phyloP scores from a whole-genome alignment of 805 yeast species.

The Cyberlindnera mycetangii region DNA sequence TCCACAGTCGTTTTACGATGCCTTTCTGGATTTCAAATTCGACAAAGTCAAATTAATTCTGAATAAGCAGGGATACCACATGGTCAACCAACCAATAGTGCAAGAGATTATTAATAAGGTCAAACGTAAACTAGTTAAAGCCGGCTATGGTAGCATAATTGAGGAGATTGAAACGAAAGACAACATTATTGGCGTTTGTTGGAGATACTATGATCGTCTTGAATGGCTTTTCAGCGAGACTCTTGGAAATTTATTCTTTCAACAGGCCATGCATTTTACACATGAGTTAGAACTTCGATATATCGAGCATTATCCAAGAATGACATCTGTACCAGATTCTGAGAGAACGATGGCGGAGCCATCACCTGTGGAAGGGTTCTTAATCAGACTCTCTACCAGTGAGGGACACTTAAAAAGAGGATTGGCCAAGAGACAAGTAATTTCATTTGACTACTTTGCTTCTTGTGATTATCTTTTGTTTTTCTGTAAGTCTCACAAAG shows the following conservation, averaged over 20 bases:
- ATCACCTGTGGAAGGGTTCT: conserved; percentile 76
- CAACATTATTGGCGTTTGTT: conserved; percentile 48
- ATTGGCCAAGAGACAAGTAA: conserved; percentile 38
- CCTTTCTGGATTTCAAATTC: conserved; percentile 3
- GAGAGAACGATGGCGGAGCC: conserved; percentile 49
- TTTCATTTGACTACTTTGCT: conserved; percentile 59
- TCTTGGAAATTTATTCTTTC: conserved; percentile 40
- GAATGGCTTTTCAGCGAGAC: conserved; percentile 61
- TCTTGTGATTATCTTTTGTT: conserved; percentile 61
- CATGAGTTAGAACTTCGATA: conserved; percentile 63
- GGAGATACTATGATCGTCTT: conserved; percentile 68
- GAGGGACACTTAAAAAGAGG: conserved; percentile 39
- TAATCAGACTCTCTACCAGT: conserved; percentile 52
- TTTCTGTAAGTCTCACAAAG: conserved; percentile 50
- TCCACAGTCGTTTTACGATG: conserved; percentile 10
- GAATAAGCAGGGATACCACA: conserved; percentile 24
- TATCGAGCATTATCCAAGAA: conserved; percentile 38
- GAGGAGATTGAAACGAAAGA: conserved; percentile 27
- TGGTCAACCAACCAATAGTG: conserved; percentile 29
- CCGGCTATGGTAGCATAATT: conserved; percentile 28
- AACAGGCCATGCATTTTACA: conserved; percentile 41
- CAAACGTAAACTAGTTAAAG: conserved; percentile 30
- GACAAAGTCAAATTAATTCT: conserved; percentile 1
- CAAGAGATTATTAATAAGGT: conserved; percentile 40
- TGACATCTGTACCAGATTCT: conserved; percentile 23